phyloP scores from a whole-genome alignment of 2,329 filamentous ascomycete genomes.

The Fusarium sp. region DNA sequence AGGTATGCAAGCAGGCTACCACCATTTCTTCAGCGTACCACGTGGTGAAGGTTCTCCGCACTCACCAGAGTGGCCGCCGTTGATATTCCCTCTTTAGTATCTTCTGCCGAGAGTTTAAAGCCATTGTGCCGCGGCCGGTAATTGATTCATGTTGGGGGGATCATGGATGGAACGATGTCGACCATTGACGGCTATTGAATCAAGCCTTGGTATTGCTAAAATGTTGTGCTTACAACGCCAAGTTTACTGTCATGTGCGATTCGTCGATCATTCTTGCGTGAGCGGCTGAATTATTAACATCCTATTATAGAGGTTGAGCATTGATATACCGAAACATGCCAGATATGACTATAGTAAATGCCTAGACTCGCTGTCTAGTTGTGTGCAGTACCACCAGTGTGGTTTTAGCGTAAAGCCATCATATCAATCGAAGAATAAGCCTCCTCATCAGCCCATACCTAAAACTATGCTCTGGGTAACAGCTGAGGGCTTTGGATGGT shows the following conservation, averaged over 20 bases:
- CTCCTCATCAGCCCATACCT: not conserved
- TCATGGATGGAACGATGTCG: slow-evolving; percentile 6
- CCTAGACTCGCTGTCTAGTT: not conserved
- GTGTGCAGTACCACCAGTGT: not conserved
- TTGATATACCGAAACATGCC: slow-evolving; percentile 2
- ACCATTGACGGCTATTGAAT: not conserved
- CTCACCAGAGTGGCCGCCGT: not conserved
- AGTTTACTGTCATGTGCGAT: slow-evolving; percentile 8
- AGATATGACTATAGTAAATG: not conserved
- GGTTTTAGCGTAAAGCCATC: not conserved
- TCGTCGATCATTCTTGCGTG: not conserved
- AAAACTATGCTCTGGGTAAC: not conserved
- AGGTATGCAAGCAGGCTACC: not conserved
- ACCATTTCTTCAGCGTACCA: slow-evolving; percentile 12
- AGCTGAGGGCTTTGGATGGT: not conserved
- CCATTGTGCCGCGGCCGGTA: slow-evolving; percentile 19
- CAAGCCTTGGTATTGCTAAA: slow-evolving; percentile 5
- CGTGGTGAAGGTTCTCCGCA: slow-evolving; percentile 29
- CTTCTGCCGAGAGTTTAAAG: slow-evolving; percentile 8
- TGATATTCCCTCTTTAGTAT: not conserved
- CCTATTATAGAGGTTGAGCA: not conserved
- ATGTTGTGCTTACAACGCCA: not conserved
- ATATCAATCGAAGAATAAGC: not conserved
- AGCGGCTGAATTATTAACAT: not conserved
- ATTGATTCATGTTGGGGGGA: slow-evolving; percentile 8